Conservation (phyloP, 495 filamentous ascomycete genomes). For the Hypoxylon fragiforme region DNA sequence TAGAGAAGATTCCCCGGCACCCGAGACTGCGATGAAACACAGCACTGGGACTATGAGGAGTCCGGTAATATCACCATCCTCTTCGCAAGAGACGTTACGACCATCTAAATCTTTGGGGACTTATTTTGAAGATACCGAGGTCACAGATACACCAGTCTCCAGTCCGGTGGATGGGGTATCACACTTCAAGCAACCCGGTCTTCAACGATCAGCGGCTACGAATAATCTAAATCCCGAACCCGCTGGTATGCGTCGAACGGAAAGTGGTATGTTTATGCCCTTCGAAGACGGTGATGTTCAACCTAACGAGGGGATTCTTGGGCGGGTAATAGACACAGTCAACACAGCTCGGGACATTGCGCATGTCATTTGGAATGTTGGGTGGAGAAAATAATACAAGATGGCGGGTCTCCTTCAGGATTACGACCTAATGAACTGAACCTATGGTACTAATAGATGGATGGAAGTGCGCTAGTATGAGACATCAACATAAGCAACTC, state of each 20-base stretch:
- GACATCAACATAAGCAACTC: neutral
- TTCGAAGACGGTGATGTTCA: conserved; percentile 70
- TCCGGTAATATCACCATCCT: conserved; percentile 62
- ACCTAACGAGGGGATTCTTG: conserved; percentile 64
- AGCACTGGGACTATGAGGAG: conserved; percentile 51
- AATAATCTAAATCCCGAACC: conserved; percentile 46
- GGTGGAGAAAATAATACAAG: conserved; percentile 71
- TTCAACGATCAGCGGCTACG: conserved; percentile 43
- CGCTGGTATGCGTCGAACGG: conserved; percentile 66
- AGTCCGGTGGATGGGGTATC: conserved; percentile 18
- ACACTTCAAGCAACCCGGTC: conserved; percentile 26
- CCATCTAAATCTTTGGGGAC: conserved; percentile 71
- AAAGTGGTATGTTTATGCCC: conserved; percentile 86
- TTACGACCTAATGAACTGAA: neutral
- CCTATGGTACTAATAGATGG: neutral
- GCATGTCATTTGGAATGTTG: conserved; percentile 97
- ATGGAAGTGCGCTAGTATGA: neutral
- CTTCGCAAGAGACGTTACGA: conserved; percentile 75
- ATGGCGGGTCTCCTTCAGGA: neutral
- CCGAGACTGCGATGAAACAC: conserved; percentile 61
- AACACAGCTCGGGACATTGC: conserved; percentile 96
- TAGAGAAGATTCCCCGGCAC: conserved; percentile 75
- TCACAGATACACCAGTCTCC: conserved; percentile 51
- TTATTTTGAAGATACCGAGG: conserved; percentile 60
- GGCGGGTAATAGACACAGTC: conserved; percentile 86